Evolutionary conservation across 2,329 filamentous ascomycete species (phyloP).

Genomic region (Neoscytalidium dimidiatum): DNA sequence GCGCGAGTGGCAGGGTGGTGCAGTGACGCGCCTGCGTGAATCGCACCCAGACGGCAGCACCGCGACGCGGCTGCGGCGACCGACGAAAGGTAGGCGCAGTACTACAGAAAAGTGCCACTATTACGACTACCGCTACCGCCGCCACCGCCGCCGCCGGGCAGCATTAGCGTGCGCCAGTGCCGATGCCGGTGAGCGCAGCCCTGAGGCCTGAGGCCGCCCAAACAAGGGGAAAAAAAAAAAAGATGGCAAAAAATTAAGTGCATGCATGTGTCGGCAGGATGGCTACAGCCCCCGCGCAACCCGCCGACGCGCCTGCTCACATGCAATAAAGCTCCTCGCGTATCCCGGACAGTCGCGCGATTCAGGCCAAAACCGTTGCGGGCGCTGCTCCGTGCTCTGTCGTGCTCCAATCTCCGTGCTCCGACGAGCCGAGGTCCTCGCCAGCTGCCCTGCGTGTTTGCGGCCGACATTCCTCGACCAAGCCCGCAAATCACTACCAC

Average conservation of each 20-base stretch:
- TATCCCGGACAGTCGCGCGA: background rate
- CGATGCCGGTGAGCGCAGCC: background rate
- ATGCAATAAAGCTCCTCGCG: background rate
- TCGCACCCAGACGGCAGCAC: background rate
- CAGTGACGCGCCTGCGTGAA: slow-evolving; percentile 4
- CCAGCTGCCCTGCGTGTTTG: slow-evolving; percentile 5
- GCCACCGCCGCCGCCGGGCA: background rate
- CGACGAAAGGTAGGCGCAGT: background rate
- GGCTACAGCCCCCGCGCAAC: background rate
- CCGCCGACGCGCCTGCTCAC: slow-evolving; percentile 4
- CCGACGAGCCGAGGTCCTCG: slow-evolving; percentile 16
- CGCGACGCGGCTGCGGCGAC: too few species aligned
- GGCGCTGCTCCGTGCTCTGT: slow-evolving; percentile 9
- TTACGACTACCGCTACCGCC: background rate
- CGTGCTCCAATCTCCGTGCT: slow-evolving; percentile 14
- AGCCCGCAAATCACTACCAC: slow-evolving; percentile 19
- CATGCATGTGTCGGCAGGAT: too few species aligned
- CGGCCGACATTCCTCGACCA: slow-evolving; percentile 14
- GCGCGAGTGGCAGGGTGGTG: too few species aligned
- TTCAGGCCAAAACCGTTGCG: background rate
- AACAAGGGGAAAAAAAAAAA: too few species aligned
- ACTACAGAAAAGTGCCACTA: too few species aligned
- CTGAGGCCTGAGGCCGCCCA: too few species aligned
- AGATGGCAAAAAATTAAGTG: too few species aligned
- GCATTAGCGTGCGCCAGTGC: background rate